phyloP scores from a whole-genome alignment of 78 protist genomes.

The Protostelium mycophagum region DNA sequence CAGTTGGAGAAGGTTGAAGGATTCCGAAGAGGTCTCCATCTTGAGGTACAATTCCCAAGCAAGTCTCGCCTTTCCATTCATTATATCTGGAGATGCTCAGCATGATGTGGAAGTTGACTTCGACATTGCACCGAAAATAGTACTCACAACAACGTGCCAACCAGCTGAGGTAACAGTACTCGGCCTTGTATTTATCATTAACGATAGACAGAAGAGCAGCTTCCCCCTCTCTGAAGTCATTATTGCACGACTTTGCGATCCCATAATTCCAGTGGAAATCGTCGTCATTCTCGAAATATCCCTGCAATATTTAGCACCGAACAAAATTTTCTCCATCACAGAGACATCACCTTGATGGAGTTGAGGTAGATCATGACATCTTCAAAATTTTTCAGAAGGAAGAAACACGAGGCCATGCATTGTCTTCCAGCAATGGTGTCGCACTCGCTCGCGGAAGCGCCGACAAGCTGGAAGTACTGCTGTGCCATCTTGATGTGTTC shows the following conservation, averaged over 20 bases:
- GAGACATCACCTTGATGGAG: conserved; percentile 52
- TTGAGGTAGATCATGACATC: conserved; percentile 79
- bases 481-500: conserved; percentile 67
- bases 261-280: conserved; percentile 63
- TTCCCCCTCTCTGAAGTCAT: conserved; percentile 68
- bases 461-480: conserved; percentile 76
- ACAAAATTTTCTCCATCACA: too few relatives aligned
- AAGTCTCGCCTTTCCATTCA: conserved; percentile 38
- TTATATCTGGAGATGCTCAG: conserved; percentile 39
- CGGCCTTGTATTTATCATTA: conserved; percentile 28
- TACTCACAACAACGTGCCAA: conserved; percentile 56
- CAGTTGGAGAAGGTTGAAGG: conserved; percentile 57
- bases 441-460: conserved; percentile 73
- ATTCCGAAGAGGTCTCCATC: conserved; percentile 59
- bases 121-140: not conserved
- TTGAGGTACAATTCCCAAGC: conserved; percentile 82
- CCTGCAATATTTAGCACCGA: not conserved
- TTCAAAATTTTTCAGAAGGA: conserved; percentile 67
- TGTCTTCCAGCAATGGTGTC: conserved; percentile 90
- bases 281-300: conserved; percentile 57
- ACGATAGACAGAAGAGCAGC: conserved; percentile 32
- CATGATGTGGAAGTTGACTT: not conserved
- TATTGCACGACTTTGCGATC: conserved; percentile 33
- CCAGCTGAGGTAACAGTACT: conserved; percentile 54
- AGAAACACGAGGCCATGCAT: conserved; percentile 84